Conservation (phyloP, 352 stramenopile species). For the Globisporangium irregulare region DNA sequence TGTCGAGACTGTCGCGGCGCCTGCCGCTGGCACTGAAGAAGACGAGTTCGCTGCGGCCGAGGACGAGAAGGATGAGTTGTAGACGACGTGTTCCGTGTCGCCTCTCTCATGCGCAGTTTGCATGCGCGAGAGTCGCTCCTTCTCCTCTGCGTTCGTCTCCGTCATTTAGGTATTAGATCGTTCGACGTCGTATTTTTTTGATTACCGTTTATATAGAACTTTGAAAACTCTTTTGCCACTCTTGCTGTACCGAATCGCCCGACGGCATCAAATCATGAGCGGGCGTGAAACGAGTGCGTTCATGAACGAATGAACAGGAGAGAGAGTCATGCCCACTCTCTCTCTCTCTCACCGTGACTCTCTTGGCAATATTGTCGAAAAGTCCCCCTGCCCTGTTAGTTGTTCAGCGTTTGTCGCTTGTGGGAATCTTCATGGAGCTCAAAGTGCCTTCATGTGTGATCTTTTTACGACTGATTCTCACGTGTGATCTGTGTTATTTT, state of each 20-base stretch:
- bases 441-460: background rate
- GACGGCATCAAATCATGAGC: too few species aligned
- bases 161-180: constrained; percentile 3
- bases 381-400: too few species aligned
- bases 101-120: background rate
- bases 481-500: background rate
- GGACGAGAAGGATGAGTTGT: constrained; percentile 50
- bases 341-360: too few species aligned
- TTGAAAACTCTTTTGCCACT: background rate
- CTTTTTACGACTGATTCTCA: background rate
- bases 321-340: too few species aligned
- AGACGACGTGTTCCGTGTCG: constrained; percentile 10
- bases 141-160: background rate
- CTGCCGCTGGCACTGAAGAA: constrained; percentile 19
- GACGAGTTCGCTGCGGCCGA: constrained; percentile 59
- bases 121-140: background rate
- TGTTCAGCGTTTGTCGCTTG: too few species aligned
- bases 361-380: too few species aligned
- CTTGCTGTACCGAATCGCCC: background rate
- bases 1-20: constrained; percentile 13
- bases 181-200: background rate
- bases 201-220: constrained; percentile 7
- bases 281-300: too few species aligned
- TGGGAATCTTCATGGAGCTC: background rate
- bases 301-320: too few species aligned